phyloP scores from a whole-genome alignment of 1,139 yeast genomes.

The Debaryomyces coudertii region DNA sequence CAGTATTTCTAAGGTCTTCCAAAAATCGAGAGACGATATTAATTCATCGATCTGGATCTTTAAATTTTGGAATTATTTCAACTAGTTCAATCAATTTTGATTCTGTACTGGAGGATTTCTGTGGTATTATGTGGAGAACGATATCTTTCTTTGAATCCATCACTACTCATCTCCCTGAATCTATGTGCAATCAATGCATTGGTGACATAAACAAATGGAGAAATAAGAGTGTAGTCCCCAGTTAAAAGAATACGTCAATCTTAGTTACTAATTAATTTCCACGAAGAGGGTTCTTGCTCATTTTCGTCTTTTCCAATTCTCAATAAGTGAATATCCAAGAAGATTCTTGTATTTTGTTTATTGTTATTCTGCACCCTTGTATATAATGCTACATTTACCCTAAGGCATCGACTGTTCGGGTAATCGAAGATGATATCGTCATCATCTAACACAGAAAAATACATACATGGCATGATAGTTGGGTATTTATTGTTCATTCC shows the following conservation, averaged over 20 bases:
- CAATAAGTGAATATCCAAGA: conserved; percentile 8
- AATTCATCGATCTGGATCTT: too few species aligned
- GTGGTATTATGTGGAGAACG: too few species aligned
- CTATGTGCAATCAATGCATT: too few species aligned
- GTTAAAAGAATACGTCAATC: conserved; percentile 2
- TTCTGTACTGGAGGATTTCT: too few species aligned
- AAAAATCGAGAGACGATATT: too few species aligned
- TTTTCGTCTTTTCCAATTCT: neutral
- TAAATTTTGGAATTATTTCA: too few species aligned
- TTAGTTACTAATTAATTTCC: conserved; percentile 7
- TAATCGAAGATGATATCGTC: conserved; percentile 3
- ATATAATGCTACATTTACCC: neutral
- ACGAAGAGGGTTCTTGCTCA: neutral
- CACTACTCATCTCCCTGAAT: too few species aligned
- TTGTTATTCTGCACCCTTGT: conserved; percentile 4
- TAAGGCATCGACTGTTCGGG: neutral
- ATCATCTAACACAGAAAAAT: conserved; percentile 3
- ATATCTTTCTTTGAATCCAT: too few species aligned
- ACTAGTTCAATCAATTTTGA: too few species aligned
- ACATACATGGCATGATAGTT: neutral
- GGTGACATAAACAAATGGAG: too few species aligned
- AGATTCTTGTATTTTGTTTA: conserved; percentile 6
- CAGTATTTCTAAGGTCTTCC: neutral
- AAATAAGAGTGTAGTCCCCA: too few species aligned
- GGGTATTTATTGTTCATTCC: neutral